These are phyloP conservation scores for Hyaloscypha finlandica DNA, from an alignment of 495 filamentous ascomycete species.

Conservation along the genomic window DNA sequence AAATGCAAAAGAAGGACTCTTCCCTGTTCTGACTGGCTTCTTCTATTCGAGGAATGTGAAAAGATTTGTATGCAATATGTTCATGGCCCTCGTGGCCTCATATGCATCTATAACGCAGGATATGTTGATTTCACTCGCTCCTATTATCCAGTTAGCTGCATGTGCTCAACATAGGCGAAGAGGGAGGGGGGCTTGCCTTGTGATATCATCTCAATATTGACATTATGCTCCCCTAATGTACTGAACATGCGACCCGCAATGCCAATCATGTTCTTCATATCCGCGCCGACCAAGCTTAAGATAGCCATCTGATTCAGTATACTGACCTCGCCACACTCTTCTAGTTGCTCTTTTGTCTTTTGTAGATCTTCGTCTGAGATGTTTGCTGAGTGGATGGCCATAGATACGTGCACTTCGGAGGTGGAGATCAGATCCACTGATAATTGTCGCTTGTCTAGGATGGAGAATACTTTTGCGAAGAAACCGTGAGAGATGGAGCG, in stretches of 20 bases:
- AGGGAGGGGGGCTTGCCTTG: constrained; percentile 63
- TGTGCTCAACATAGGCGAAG: constrained; percentile 13
- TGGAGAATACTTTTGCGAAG: constrained; percentile 85
- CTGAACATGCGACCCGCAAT: constrained; percentile 89
- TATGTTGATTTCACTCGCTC: constrained; percentile 98
- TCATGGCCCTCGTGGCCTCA: constrained; percentile 88
- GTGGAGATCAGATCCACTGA: constrained; percentile 93
- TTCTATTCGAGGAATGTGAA: constrained; percentile 64
- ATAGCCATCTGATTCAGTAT: constrained; percentile 88
- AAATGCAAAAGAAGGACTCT: neutral
- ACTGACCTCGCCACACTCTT: constrained; percentile 80
- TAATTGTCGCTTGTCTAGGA: constrained; percentile 75
- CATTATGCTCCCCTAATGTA: constrained; percentile 80
- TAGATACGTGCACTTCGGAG: constrained; percentile 91
- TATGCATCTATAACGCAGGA: constrained; percentile 93
- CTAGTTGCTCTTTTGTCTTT: constrained; percentile 67
- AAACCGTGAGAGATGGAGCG: constrained; percentile 87
- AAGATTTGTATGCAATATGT: constrained; percentile 90
- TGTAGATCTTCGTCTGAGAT: constrained; percentile 66
- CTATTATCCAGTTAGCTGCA: constrained; percentile 45
- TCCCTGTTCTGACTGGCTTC: neutral
- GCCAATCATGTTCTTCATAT: constrained; percentile 94
- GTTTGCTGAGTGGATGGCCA: constrained; percentile 83
- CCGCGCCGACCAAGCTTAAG: constrained; percentile 83
- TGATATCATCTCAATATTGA: constrained; percentile 98